Evolutionary conservation across 768 basidiomycete genomes (phyloP).

Genomic region (Hortiboletus campestris): DNA sequence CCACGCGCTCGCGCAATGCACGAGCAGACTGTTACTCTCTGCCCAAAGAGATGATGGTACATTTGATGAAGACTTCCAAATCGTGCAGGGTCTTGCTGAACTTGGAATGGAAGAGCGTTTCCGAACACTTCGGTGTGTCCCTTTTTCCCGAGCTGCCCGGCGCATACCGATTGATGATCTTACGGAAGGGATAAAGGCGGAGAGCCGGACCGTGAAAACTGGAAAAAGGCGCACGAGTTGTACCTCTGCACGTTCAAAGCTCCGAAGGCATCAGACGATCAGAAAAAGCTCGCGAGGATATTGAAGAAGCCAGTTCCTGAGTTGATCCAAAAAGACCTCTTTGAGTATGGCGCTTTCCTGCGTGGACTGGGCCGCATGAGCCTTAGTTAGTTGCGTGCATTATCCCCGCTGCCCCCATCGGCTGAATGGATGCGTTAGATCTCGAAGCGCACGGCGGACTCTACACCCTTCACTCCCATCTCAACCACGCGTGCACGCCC

Average conservation of each 20-base stretch:
- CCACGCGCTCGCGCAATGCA: conserved; percentile 67
- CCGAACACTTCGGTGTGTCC: conserved; percentile 28
- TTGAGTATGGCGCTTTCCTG: conserved; percentile 76
- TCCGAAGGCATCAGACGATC: conserved; percentile 47
- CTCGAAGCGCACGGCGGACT: conserved; percentile 85
- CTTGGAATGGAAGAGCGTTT: conserved; percentile 73
- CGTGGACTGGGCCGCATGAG: conserved; percentile 74
- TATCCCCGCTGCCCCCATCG: background rate
- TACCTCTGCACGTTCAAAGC: conserved; percentile 62
- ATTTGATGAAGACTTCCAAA: conserved; percentile 47
- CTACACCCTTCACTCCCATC: conserved; percentile 80
- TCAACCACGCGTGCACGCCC: conserved; percentile 84
- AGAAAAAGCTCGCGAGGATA: conserved; percentile 58
- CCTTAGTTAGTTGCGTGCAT: conserved; percentile 54
- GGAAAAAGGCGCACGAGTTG: conserved; percentile 63
- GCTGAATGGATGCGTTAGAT: conserved; percentile 39
- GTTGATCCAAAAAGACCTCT: conserved; percentile 56
- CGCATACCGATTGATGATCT: background rate
- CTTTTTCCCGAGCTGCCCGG: background rate
- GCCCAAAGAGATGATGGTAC: conserved; percentile 42
- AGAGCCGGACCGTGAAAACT: conserved; percentile 63
- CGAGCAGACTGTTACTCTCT: conserved; percentile 60
- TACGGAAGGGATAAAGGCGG: conserved; percentile 30
- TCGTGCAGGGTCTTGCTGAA: conserved; percentile 62
- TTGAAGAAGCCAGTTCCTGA: conserved; percentile 47